Evolutionary conservation across 2,329 filamentous ascomycete genomes (phyloP).

Genomic region (Colletotrichum cordylinicola): DNA sequence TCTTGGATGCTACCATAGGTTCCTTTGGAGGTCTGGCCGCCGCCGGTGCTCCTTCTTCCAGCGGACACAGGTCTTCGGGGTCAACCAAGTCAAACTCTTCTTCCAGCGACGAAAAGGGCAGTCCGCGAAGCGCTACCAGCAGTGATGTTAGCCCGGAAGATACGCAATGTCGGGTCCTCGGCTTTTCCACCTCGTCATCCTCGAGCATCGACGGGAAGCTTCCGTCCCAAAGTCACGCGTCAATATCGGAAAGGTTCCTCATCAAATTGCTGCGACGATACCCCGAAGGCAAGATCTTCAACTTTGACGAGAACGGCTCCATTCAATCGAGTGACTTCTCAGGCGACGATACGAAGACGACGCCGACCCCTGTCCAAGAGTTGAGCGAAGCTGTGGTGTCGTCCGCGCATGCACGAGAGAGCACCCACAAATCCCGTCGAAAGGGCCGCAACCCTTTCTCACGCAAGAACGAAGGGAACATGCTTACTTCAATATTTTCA

Average conservation of each 20-base stretch:
- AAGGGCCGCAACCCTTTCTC: background rate
- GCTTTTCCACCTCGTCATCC: conserved; percentile 38
- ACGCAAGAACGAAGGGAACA: conserved; percentile 29
- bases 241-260: conserved; percentile 44
- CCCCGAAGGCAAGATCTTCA: conserved; percentile 52
- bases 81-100: background rate
- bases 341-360: conserved; percentile 17
- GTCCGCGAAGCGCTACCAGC: background rate
- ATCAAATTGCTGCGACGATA: conserved; percentile 46
- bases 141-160: background rate
- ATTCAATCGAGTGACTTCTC: conserved; percentile 35
- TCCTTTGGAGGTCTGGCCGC: conserved; percentile 30
- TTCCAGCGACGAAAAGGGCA: conserved; percentile 23
- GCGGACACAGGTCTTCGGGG: background rate
- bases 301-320: conserved; percentile 43
- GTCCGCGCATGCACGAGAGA: background rate
- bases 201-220: conserved; percentile 36
- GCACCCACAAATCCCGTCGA: background rate
- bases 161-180: conserved; percentile 38
- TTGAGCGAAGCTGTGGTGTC: background rate
- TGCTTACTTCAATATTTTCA: conserved; percentile 41
- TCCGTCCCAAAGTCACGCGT: conserved; percentile 19
- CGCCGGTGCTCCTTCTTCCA: background rate
- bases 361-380: rapidly evolving
- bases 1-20: conserved; percentile 24